Percentiles rank a stretch among this genome's conserved stretches.
Evolutionary conservation across 345 rosid species (phyloP).

Genomic region (Adansonia digitata): DNA sequence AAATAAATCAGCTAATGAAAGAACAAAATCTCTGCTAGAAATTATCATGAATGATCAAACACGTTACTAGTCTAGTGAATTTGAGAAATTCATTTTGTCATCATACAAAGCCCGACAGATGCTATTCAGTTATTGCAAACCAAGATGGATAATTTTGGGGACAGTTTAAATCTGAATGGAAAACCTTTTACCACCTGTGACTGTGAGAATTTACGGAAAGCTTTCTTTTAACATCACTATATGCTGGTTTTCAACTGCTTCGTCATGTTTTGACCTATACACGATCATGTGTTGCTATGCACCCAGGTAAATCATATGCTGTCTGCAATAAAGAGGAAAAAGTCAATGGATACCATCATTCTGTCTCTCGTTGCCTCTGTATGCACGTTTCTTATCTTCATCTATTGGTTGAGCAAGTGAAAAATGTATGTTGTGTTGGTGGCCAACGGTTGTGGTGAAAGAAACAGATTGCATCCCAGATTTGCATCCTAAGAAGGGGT

Average conservation of each 20-base stretch:
- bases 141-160: neutral
- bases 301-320: conserved; percentile 88
- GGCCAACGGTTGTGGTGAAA: conserved; percentile 19
- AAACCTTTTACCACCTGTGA: neutral
- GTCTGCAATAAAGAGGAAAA: conserved; percentile 83
- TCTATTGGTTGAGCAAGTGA: conserved; percentile 93
- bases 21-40: neutral
- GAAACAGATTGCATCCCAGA: conserved; percentile 2
- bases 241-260: neutral
- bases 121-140: neutral
- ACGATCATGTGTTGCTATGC: conserved; percentile 22
- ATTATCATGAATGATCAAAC: neutral
- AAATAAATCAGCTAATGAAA: neutral
- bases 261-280: neutral
- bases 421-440: conserved; percentile 15
- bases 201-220: neutral
- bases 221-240: neutral
- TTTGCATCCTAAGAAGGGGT: conserved; percentile 3
- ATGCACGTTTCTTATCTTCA: conserved; percentile 86
- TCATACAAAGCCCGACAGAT: neutral
- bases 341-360: conserved; percentile 90
- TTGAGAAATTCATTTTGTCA: neutral
- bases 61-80: neutral
- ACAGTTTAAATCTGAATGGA: neutral
- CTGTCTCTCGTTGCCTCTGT: conserved; percentile 92